phyloP scores from a whole-genome alignment of 2,329 filamentous ascomycete species.

The Alternaria novae-zelandiae region DNA sequence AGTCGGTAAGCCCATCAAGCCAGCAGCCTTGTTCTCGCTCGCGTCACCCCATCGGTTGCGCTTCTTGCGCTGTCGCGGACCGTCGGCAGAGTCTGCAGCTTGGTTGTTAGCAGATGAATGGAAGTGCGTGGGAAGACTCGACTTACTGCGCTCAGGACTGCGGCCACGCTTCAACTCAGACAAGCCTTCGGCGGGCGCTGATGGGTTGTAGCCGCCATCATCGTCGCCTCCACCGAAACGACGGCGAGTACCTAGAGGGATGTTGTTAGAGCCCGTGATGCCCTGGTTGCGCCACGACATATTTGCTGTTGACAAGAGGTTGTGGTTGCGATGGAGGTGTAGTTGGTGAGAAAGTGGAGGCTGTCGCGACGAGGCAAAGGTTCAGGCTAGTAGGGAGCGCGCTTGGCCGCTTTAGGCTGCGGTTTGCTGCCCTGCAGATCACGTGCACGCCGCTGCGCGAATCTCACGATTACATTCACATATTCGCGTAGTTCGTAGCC shows the following conservation, averaged over 20 bases:
- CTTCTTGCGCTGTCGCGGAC: slow-evolving; percentile 91
- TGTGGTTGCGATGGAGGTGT: slow-evolving; percentile 1
- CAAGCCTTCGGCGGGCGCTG: slow-evolving; percentile 53
- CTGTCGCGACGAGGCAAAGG: slow-evolving; percentile 12
- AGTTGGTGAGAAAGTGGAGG: slow-evolving; percentile 18
- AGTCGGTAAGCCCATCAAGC: slow-evolving; percentile 95
- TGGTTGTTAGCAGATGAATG: slow-evolving; percentile 16
- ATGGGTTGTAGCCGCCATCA: slow-evolving; percentile 55
- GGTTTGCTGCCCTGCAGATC: neutral
- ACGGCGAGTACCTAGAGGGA: slow-evolving; percentile 84
- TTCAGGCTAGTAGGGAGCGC: slow-evolving; percentile 9
- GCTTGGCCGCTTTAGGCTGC: slow-evolving; percentile 7
- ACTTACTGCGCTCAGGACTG: slow-evolving; percentile 81
- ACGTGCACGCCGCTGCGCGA: neutral
- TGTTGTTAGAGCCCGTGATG: slow-evolving; percentile 98
- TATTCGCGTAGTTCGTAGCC: neutral
- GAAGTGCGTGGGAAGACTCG: neutral
- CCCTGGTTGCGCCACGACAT: slow-evolving; percentile 76
- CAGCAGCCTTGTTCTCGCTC: slow-evolving; percentile 97
- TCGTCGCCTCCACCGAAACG: slow-evolving; percentile 76
- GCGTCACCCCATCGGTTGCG: slow-evolving; percentile 98
- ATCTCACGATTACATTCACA: neutral
- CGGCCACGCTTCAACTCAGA: slow-evolving; percentile 81
- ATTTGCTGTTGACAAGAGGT: slow-evolving; percentile 27
- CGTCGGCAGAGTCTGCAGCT: slow-evolving; percentile 62